These are phyloP conservation scores for Alternaria hordeiaustralica DNA, from an alignment of 2,329 filamentous ascomycete species.

Conservation along the genomic window DNA sequence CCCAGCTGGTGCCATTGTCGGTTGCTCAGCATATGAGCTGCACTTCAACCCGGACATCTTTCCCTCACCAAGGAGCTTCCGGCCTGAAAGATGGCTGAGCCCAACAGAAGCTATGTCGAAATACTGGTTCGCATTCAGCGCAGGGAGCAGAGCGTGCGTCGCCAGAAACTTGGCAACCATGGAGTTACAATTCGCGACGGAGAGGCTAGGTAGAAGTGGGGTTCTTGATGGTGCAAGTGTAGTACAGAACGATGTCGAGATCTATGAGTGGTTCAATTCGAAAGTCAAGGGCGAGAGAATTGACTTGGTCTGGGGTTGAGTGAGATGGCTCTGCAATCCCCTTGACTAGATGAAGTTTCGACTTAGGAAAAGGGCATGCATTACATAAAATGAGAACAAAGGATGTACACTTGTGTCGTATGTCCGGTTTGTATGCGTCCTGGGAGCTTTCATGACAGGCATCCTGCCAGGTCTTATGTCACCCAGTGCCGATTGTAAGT, in stretches of 20 bases:
- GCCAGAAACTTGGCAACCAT: slow-evolving; percentile 40
- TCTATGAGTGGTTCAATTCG: slow-evolving; percentile 65
- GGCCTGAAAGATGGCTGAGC: slow-evolving; percentile 44
- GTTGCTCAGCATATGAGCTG: slow-evolving; percentile 37
- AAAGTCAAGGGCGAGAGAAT: slow-evolving; percentile 59
- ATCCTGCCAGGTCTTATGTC: neutral
- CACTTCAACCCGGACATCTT: slow-evolving; percentile 33
- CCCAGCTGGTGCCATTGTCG: slow-evolving; percentile 32
- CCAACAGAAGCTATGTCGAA: slow-evolving; percentile 41
- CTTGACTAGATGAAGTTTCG: neutral
- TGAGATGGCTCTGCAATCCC: neutral
- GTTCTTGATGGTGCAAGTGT: slow-evolving; percentile 54
- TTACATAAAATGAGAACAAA: neutral
- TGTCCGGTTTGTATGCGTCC: neutral
- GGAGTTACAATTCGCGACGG: slow-evolving; percentile 41
- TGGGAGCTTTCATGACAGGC: neutral
- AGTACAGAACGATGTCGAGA: slow-evolving; percentile 54
- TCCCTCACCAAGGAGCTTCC: slow-evolving; percentile 22
- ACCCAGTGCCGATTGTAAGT: neutral
- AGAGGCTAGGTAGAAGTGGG: slow-evolving; percentile 52
- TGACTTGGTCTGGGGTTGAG: slow-evolving; percentile 38
- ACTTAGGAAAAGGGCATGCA: neutral
- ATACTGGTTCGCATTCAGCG: slow-evolving; percentile 41
- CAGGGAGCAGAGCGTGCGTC: slow-evolving; percentile 41
- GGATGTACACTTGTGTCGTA: neutral